Evolutionary conservation across 2,329 filamentous ascomycete genomes (phyloP).

Genomic region (Claviceps maximensis): DNA sequence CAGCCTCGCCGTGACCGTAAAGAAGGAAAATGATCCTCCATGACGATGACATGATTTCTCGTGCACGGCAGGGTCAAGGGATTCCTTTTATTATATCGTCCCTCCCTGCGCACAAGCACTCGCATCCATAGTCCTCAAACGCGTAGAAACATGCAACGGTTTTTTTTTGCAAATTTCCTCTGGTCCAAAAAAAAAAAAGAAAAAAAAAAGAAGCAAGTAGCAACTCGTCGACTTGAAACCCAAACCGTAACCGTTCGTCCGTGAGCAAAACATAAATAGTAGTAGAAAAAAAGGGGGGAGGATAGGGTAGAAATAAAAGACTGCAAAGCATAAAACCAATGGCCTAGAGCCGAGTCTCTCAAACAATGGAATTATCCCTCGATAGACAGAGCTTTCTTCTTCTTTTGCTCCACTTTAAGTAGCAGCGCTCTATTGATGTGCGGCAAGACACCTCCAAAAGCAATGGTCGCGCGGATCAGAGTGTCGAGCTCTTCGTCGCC

Average conservation of each 20-base stretch:
- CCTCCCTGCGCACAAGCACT: neutral
- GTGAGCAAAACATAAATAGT: neutral
- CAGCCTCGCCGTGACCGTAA: neutral
- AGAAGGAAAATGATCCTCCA: neutral
- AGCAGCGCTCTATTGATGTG: slow-evolving; percentile 97
- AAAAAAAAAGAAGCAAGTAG: slow-evolving; percentile 1
- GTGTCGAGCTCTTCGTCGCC: slow-evolving; percentile 98
- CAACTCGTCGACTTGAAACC: slow-evolving; percentile 1
- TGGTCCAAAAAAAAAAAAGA: neutral
- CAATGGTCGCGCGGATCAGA: slow-evolving; percentile 92
- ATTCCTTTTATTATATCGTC: neutral
- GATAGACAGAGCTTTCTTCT: slow-evolving; percentile 65
- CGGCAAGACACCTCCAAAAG: slow-evolving; percentile 93
- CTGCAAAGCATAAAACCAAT: slow-evolving; percentile 7
- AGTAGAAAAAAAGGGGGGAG: slow-evolving; percentile 7
- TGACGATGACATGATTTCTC: neutral
- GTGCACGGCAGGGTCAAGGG: neutral
- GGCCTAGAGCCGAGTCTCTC: neutral
- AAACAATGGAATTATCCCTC: slow-evolving; percentile 24
- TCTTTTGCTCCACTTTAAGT: slow-evolving; percentile 95
- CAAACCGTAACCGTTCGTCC: slow-evolving; percentile 1
- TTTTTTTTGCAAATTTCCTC: slow-evolving; percentile 1
- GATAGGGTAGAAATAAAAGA: neutral
- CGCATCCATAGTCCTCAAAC: neutral
- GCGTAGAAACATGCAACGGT: neutral